These are phyloP conservation scores for Cyclotella kingstonii DNA, from an alignment of 108 stramenopile genomes.

Conservation along the genomic window DNA sequence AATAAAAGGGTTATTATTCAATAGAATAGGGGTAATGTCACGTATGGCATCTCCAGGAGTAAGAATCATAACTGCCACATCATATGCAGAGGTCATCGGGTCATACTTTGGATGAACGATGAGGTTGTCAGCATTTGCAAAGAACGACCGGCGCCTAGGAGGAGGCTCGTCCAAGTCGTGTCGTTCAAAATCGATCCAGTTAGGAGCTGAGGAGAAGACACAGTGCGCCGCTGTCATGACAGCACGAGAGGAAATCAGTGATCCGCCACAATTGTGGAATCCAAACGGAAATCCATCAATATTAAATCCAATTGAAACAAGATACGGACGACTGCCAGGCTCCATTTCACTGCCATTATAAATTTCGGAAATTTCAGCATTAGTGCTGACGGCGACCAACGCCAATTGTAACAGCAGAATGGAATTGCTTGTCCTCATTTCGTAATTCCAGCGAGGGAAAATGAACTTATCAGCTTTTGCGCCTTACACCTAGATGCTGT, in stretches of 20 bases:
- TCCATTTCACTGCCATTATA: slow-evolving; percentile 4
- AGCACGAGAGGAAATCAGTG: slow-evolving; percentile 2
- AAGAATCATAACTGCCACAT: slow-evolving; percentile 10
- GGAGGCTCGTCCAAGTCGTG: slow-evolving; percentile 2
- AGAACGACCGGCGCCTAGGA: not conserved
- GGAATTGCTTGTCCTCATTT: no score
- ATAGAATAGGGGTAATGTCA: not conserved
- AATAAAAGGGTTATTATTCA: not conserved
- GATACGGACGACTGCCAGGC: slow-evolving; percentile 9
- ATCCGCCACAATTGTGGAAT: slow-evolving; percentile 1
- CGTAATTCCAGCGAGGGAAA: no score
- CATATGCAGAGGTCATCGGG: not conserved
- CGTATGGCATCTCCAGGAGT: not conserved
- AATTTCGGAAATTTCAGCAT: not conserved
- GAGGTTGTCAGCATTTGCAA: not conserved
- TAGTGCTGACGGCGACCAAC: no score
- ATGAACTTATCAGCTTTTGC: no score
- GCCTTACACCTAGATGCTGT: no score
- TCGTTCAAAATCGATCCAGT: slow-evolving; percentile 2
- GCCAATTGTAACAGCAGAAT: no score
- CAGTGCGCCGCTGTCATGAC: slow-evolving; percentile 8
- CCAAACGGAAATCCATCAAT: not conserved
- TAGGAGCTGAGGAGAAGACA: not conserved
- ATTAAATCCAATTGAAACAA: not conserved
- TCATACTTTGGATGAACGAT: slow-evolving; percentile 8